These are phyloP conservation scores for Lentinula lateritia DNA, from an alignment of 768 basidiomycete genomes.

Conservation along the genomic window DNA sequence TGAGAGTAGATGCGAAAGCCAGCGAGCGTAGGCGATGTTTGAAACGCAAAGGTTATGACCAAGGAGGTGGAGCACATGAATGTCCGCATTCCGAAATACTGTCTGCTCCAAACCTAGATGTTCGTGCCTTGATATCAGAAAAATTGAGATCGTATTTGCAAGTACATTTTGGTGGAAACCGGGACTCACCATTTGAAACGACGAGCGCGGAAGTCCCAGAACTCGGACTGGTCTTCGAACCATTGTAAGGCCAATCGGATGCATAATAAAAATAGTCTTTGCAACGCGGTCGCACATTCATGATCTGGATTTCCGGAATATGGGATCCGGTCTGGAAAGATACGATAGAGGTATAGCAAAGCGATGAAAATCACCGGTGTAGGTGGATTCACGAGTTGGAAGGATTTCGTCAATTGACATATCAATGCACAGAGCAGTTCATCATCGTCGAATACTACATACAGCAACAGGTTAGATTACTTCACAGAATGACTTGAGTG, in stretches of 20 bases:
- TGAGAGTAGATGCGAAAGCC: background rate
- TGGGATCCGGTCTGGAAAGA: background rate
- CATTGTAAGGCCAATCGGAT: background rate
- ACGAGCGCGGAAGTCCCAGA: background rate
- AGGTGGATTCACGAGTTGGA: background rate
- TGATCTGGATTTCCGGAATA: background rate
- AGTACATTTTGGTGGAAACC: too few species aligned
- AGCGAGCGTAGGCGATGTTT: background rate
- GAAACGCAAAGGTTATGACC: conserved; percentile 1
- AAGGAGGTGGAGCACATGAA: background rate
- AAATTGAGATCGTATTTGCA: background rate
- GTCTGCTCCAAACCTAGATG: background rate
- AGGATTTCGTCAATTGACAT: background rate
- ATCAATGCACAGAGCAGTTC: background rate
- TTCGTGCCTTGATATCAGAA: background rate
- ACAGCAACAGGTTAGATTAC: background rate
- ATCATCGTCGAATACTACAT: background rate
- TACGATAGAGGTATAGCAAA: background rate
- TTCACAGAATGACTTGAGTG: too few species aligned
- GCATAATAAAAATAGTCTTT: background rate
- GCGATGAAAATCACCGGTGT: background rate
- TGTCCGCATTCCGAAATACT: background rate
- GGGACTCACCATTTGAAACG: background rate
- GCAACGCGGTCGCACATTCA: background rate
- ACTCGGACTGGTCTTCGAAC: background rate